These are phyloP conservation scores for Rhodotorula diobovata DNA, from an alignment of 768 basidiomycete genomes.

Conservation along the genomic window DNA sequence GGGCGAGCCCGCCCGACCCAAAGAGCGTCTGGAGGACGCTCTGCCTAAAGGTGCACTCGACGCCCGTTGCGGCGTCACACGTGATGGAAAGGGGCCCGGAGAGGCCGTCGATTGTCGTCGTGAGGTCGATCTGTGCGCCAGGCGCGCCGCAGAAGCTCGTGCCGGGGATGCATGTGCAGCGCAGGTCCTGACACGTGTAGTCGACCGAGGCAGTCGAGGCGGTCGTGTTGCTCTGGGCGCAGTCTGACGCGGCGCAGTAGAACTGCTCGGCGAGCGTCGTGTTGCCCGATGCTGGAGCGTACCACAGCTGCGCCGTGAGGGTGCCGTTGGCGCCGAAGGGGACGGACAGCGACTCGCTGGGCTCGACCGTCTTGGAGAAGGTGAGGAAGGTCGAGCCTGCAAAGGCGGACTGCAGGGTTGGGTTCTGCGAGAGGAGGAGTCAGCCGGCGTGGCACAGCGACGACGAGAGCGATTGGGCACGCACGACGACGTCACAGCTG, in stretches of 20 bases:
- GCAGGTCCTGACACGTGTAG: conserved; percentile 69
- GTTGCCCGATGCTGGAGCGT: conserved; percentile 28
- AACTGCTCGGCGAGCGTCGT: conserved; percentile 76
- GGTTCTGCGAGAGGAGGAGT: conserved; percentile 57
- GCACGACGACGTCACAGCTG: conserved; percentile 74
- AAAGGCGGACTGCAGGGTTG: conserved; percentile 71
- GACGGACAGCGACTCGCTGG: conserved; percentile 64
- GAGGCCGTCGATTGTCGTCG: conserved; percentile 60
- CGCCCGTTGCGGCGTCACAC: conserved; percentile 56
- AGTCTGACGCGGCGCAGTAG: conserved; percentile 68
- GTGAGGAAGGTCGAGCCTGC: conserved; percentile 68
- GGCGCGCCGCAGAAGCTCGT: conserved; percentile 71
- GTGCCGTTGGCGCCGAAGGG: conserved; percentile 49
- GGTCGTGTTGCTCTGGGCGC: conserved; percentile 57
- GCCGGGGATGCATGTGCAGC: conserved; percentile 66
- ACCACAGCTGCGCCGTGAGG: conserved; percentile 46
- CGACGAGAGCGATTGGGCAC: conserved; percentile 44
- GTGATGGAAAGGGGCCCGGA: conserved; percentile 62
- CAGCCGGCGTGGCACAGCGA: not conserved
- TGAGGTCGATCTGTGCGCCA: conserved; percentile 33
- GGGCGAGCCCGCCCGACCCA: conserved; percentile 64
- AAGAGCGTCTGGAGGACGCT: conserved; percentile 63
- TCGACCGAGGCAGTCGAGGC: conserved; percentile 45
- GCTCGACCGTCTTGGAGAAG: conserved; percentile 69
- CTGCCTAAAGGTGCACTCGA: conserved; percentile 74